These are phyloP conservation scores for Chalciporus sphaerocephalus DNA, from an alignment of 768 basidiomycete species.

Conservation along the genomic window DNA sequence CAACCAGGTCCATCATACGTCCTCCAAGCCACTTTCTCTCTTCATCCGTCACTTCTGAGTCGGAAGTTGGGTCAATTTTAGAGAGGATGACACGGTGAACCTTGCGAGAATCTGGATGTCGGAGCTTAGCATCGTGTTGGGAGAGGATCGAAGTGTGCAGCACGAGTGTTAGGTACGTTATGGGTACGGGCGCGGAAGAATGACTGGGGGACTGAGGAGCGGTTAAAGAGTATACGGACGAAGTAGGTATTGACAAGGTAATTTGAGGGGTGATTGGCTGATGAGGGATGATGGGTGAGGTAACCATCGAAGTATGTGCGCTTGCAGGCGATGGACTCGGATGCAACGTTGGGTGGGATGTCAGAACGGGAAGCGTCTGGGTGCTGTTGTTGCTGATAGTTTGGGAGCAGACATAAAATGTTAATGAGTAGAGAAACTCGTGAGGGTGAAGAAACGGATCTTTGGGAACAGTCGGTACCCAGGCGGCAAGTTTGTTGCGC, in stretches of 20 bases:
- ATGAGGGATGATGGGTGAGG: conserved; percentile 13
- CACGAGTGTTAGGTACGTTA: conserved; percentile 24
- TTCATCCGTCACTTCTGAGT: conserved; percentile 31
- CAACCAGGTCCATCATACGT: conserved; percentile 38
- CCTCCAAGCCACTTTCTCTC: conserved; percentile 30
- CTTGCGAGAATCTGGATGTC: conserved; percentile 50
- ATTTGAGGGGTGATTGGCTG: conserved; percentile 7
- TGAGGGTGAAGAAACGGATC: conserved; percentile 77
- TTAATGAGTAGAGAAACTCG: conserved; percentile 49
- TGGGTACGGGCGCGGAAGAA: background rate
- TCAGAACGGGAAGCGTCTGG: conserved; percentile 30
- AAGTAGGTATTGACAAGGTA: conserved; percentile 2
- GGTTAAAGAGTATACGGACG: conserved; percentile 5
- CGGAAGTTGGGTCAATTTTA: conserved; percentile 45
- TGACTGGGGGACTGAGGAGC: conserved; percentile 19
- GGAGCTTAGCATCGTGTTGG: conserved; percentile 27
- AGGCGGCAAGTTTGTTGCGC: conserved; percentile 64
- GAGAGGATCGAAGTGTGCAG: conserved; percentile 21
- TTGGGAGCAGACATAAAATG: conserved; percentile 26
- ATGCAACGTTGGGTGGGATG: conserved; percentile 12
- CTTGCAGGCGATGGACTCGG: conserved; percentile 11
- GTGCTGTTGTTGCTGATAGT: conserved; percentile 10
- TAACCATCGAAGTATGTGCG: conserved; percentile 13
- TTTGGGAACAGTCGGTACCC: conserved; percentile 51
- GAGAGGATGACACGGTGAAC: conserved; percentile 59